Evolutionary conservation across 2,329 filamentous ascomycete species (phyloP).

Genomic region (Dendryphion nanum): DNA sequence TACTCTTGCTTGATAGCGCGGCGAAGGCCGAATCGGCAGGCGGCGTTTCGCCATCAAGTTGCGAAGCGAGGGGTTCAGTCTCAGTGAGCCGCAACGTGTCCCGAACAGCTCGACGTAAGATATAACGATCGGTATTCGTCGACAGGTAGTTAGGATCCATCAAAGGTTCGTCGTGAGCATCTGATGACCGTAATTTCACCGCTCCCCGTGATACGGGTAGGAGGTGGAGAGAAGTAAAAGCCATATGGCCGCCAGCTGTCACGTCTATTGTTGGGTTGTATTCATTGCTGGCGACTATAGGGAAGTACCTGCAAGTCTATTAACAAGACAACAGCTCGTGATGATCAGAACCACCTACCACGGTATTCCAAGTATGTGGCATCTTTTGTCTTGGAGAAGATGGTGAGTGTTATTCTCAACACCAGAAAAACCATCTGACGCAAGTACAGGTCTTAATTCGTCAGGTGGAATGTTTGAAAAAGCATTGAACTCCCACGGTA

Average conservation of each 20-base stretch:
- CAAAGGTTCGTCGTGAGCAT: constrained; percentile 14
- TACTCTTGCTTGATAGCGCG: constrained; percentile 10
- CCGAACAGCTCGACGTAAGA: constrained; percentile 16
- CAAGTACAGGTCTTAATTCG: constrained; percentile 6
- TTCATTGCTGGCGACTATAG: constrained; percentile 5
- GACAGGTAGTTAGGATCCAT: constrained; percentile 21
- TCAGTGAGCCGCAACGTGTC: constrained; percentile 7
- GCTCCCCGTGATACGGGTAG: constrained; percentile 22
- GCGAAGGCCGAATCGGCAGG: constrained; percentile 9
- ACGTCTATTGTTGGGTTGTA: constrained; percentile 7
- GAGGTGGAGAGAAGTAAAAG: constrained; percentile 11
- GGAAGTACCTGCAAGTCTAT: too few species aligned
- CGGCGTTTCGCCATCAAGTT: constrained; percentile 13
- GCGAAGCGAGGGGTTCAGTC: constrained; percentile 9
- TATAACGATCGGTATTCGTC: constrained; percentile 20
- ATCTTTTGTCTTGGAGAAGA: constrained; percentile 9
- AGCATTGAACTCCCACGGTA: constrained; percentile 13
- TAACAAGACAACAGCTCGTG: too few species aligned
- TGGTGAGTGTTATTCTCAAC: constrained; percentile 2
- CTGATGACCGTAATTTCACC: constrained; percentile 15
- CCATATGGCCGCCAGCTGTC: constrained; percentile 12
- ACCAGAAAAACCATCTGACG: neutral
- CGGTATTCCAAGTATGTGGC: constrained; percentile 13
- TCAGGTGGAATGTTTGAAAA: constrained; percentile 13
- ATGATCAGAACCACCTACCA: too few species aligned